These are phyloP conservation scores for Parietaria judaica DNA, from an alignment of 306 rosid species.

Conservation along the genomic window DNA sequence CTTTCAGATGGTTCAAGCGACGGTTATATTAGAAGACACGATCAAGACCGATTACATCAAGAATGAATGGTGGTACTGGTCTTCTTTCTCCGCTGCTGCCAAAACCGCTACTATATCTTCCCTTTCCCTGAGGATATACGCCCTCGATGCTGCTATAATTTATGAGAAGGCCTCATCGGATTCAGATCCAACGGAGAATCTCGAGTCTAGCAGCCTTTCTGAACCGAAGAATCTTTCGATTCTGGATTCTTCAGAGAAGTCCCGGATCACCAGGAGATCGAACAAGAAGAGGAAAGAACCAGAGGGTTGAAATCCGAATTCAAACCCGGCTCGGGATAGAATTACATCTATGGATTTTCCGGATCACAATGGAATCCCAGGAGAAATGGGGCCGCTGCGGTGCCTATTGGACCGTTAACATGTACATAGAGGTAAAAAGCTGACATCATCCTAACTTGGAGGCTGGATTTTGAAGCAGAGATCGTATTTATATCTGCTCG, in stretches of 20 bases:
- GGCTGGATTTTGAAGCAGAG: slow-evolving; percentile 54
- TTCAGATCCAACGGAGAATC: slow-evolving; percentile 44
- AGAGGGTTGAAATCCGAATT: slow-evolving; percentile 43
- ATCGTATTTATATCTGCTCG: slow-evolving; percentile 40
- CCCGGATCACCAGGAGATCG: slow-evolving; percentile 60
- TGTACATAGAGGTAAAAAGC: slow-evolving; percentile 81
- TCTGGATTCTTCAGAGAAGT: slow-evolving; percentile 54
- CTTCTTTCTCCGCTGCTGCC: slow-evolving; percentile 92
- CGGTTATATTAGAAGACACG: slow-evolving; percentile 82
- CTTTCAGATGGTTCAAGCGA: slow-evolving; percentile 89
- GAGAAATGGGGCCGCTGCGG: slow-evolving; percentile 21
- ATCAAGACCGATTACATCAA: slow-evolving; percentile 72
- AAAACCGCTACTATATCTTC: slow-evolving; percentile 71
- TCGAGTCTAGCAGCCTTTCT: slow-evolving; percentile 38
- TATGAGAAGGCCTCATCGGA: slow-evolving; percentile 54
- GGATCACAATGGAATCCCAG: slow-evolving; percentile 3
- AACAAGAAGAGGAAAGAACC: slow-evolving; percentile 81
- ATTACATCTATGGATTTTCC: slow-evolving; percentile 11
- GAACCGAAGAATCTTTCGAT: slow-evolving; percentile 37
- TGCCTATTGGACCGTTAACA: slow-evolving; percentile 36
- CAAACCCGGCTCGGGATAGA: slow-evolving; percentile 21
- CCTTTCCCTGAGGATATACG: slow-evolving; percentile 80
- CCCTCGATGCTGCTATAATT: slow-evolving; percentile 84
- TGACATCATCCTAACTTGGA: slow-evolving; percentile 72
- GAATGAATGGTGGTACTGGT: slow-evolving; percentile 99